Evolutionary conservation across 345 rosid genomes (phyloP), one percentile per base, ranked within the genome.

Genomic region (Limnanthes douglasii): DNA sequence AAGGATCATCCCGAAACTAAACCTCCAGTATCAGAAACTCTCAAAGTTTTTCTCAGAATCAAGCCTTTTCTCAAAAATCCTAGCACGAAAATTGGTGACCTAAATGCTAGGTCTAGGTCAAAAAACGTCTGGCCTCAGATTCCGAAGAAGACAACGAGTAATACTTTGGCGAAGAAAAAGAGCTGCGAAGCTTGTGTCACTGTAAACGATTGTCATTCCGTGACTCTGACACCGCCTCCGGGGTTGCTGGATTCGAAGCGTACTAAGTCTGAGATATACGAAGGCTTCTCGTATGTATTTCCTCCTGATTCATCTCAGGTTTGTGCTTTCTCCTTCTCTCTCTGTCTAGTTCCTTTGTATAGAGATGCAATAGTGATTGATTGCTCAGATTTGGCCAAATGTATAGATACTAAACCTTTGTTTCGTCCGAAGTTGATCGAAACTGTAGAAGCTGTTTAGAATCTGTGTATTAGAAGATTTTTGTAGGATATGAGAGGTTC

Each of bases 281-380:
- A 76, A 46, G 97, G 97, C n/a, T 83, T 88, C 45, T 83, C 93
- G 11, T 50, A 61, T 11, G 97, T 88, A 12, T 88, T 88, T 44
- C 46, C 80, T 0, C 33, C 70, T 1, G 54, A 72, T 51, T 72
- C 86, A 4, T 62, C 79, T 0, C 97, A 86, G 88, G 97, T 84
- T 29, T 28, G 37, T 9, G 1, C 9, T n/a, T 16, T 24, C 26
- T 1, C 6, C 14, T n/a, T 17, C 20, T 12, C 15, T 2, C 18
- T n/a, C n/a, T n/a, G n/a, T n/a, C n/a, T n/a, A n/a, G n/a, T n/a
- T n/a, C n/a, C n/a, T n/a, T n/a, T 2, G 35, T 21, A 11, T 16
- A 15, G 3, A 17, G 34, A 14, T 11, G 31, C 13, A n/a, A n/a
- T n/a, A n/a, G n/a, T n/a, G n/a, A n/a, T n/a, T n/a, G n/a, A n/a